Base-by-base conservation (phyloP, 2,329 filamentous ascomycete species). In the Beauveria sp. region DNA sequence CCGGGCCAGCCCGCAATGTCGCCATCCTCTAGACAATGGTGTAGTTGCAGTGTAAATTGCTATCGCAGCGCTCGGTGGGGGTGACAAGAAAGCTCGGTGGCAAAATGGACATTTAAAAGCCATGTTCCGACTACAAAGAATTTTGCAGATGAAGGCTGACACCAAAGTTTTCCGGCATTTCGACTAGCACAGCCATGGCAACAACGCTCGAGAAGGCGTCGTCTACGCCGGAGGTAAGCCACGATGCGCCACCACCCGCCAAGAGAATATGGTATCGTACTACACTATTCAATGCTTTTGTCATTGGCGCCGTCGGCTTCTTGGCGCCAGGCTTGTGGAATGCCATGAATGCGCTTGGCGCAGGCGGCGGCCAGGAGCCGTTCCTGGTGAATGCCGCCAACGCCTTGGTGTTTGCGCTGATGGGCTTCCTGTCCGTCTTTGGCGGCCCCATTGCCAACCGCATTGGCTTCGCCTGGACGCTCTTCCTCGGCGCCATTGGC, bases 241-340 rank as follows among this genome's bases (percentile, higher is more conserved):
- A 43, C 30, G 22, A 28, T n/a, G 30, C 20, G n/a, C 48, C 50
- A 16, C 57, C 50, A 54, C 55, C 18, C 12, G 28, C 41, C 54
- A 54, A 47, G 44, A 61, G 65, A 40, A 67, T 59, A 43, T 83
- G 80, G 80, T 80, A 82, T 63, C 78, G 75, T 56, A 75, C 75
- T 2, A 81, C 79, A 0, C 72, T 83, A 1, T 82, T 81, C 73
- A 81, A 83, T 66, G 79, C 79, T 44, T 78, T 77, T 53, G 72
- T 83, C 18, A 81, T 82, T 51, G 80, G 81, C 14, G 74, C 72
- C 16, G 80, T 82, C 0, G 81, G 79, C 1, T 83, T 82, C 64
- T 71, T 80, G 41, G 77, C 77, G 0, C 78, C 78, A 0, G 78
- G 78, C 0, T 68, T 84, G 3, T 84, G 81, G 80, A 83, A 81